Evolutionary conservation across 192 early-diverging fungal species (phyloP).

Genomic region (Cladochytrium replicatum): DNA sequence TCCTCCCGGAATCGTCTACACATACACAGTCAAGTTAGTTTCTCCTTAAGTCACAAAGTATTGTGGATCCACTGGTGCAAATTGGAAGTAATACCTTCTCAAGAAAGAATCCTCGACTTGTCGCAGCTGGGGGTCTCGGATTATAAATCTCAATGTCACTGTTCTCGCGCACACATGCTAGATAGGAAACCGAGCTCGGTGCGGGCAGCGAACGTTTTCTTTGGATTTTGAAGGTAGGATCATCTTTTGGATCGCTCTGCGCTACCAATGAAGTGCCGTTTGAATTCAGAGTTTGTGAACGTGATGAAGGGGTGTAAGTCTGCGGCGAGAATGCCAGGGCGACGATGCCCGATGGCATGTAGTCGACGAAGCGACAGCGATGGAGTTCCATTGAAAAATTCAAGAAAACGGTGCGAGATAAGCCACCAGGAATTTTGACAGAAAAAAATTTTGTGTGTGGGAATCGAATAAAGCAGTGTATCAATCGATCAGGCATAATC

Average conservation of each 20-base stretch:
- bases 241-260: too few relatives aligned
- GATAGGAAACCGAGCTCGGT: too few relatives aligned
- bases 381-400: slow-evolving; percentile 22
- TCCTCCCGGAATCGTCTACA: slow-evolving; percentile 70
- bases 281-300: too few relatives aligned
- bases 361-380: slow-evolving; percentile 67
- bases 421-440: too few relatives aligned
- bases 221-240: too few relatives aligned
- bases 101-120: slow-evolving; percentile 47
- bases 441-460: too few relatives aligned
- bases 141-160: slow-evolving; percentile 94
- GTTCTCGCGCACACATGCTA: slow-evolving; percentile 83
- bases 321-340: slow-evolving; percentile 67
- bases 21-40: not conserved
- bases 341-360: slow-evolving; percentile 74
- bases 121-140: slow-evolving; percentile 21
- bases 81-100: slow-evolving; percentile 54
- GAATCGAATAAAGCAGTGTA: too few relatives aligned
- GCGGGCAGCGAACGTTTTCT: too few relatives aligned
- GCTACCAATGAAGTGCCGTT: too few relatives aligned
- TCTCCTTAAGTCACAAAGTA: not conserved
- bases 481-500: too few relatives aligned
- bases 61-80: not conserved
- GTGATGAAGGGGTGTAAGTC: too few relatives aligned
- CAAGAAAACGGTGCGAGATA: too few relatives aligned